Percentiles rank a stretch among this genome's conserved stretches.
These are phyloP conservation scores for Tetrapisispora iriomotensis DNA, from an alignment of 805 yeast genomes.

Conservation along the genomic window DNA sequence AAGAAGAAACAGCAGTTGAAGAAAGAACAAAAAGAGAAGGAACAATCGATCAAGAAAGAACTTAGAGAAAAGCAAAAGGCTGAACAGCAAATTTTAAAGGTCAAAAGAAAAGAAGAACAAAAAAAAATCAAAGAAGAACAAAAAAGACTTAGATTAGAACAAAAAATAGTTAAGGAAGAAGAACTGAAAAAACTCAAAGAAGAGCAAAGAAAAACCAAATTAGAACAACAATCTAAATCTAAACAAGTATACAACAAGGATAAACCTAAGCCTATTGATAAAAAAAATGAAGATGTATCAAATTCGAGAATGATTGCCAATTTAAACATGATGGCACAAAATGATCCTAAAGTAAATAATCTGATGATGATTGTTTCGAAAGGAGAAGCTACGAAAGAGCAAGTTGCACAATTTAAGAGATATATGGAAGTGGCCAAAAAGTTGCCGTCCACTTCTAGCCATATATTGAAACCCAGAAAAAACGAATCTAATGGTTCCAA, in stretches of 20 bases:
- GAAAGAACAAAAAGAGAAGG: slow-evolving; percentile 19
- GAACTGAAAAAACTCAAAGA: slow-evolving; percentile 10
- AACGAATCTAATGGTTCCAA: neutral
- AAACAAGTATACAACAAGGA: slow-evolving; percentile 5
- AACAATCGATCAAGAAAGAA: slow-evolving; percentile 12
- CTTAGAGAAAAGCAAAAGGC: slow-evolving; percentile 17
- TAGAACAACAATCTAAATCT: neutral
- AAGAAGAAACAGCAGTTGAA: slow-evolving; percentile 18
- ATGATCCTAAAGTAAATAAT: slow-evolving; percentile 53
- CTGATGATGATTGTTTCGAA: slow-evolving; percentile 82
- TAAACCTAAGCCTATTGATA: slow-evolving; percentile 9
- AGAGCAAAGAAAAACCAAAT: neutral
- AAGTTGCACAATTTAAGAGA: slow-evolving; percentile 68
- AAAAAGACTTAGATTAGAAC: slow-evolving; percentile 10
- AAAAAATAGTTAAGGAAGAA: slow-evolving; percentile 15
- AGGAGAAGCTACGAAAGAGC: slow-evolving; percentile 63
- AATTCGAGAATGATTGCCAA: slow-evolving; percentile 78
- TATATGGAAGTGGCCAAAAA: slow-evolving; percentile 70
- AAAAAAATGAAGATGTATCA: slow-evolving; percentile 28
- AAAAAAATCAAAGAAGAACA: slow-evolving; percentile 17
- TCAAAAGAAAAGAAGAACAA: slow-evolving; percentile 13
- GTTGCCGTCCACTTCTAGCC: slow-evolving; percentile 46
- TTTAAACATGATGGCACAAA: slow-evolving; percentile 70
- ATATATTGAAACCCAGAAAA: neutral
- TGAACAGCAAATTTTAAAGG: slow-evolving; percentile 13